Percentiles rank a stretch among this genome's conserved stretches.
Conservation (phyloP, 1,284 basidiomycete genomes). For the Irpex sp. region DNA sequence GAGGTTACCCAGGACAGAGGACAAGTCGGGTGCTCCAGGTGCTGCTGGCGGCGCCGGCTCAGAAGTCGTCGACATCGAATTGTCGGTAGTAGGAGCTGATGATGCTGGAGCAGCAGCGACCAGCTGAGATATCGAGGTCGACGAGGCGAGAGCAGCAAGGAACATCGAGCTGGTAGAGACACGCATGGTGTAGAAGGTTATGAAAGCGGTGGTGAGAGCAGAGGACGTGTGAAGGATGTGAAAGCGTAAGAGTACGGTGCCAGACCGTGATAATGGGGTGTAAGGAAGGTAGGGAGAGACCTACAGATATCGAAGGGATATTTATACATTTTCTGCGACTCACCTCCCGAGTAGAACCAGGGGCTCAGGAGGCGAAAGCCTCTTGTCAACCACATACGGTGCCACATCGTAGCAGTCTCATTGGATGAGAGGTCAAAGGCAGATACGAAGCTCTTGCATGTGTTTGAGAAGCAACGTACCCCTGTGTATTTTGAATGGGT, state of each 20-base stretch:
- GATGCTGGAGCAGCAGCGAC: slow-evolving; percentile 22
- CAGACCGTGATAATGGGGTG: not conserved
- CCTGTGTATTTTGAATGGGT: not conserved
- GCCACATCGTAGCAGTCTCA: not conserved
- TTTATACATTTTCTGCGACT: not conserved
- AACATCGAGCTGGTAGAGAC: slow-evolving; percentile 31
- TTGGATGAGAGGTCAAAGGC: not conserved
- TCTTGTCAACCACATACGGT: not conserved
- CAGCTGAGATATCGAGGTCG: slow-evolving; percentile 22
- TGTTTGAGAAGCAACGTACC: not conserved
- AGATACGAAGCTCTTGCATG: not conserved
- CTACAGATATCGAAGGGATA: not conserved
- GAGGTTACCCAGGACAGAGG: not conserved
- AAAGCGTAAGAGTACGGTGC: not conserved
- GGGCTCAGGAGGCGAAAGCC: not conserved
- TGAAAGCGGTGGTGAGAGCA: not conserved
- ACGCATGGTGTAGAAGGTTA: slow-evolving; percentile 32
- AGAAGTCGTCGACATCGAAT: not conserved
- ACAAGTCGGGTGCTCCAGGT: not conserved
- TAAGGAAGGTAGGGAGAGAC: not conserved
- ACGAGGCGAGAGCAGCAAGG: slow-evolving; percentile 33
- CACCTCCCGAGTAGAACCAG: not conserved
- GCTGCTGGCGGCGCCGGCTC: not conserved
- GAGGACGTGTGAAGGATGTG: not conserved
- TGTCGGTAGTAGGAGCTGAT: slow-evolving; percentile 5